Base-by-base conservation (phyloP, 352 stramenopile genomes). In the Pythium sp. region DNA sequence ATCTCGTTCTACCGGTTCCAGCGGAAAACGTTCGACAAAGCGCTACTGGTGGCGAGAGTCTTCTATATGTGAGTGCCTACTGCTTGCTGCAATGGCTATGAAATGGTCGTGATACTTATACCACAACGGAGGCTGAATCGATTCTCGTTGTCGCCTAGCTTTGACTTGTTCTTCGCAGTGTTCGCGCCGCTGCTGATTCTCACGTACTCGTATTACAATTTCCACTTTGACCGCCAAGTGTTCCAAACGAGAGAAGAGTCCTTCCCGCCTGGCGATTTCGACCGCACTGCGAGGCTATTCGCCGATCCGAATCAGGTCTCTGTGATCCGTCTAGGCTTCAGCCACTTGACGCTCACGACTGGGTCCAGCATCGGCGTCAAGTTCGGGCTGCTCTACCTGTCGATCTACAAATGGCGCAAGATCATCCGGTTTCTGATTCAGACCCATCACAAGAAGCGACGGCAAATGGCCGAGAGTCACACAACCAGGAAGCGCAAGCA, bases 101-200 rank as follows among this genome's bases (percentile, higher is more conserved):
- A 32, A 32, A 46, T 18, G 14, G 11, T 46, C 38, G 18, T 46
- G 12, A 6, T 46, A 46, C 12, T 46, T 46, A 15, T 47, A 3
- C 6, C 8, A 32, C 11, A 14, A 62, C 57, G 36, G 41, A 24
- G 12, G 12, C 43, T 14, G 15, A 24, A 34, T 51, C 26, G n/a
- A 5, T 7, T 49, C 8, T 14, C 30, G 30, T 34, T 15, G 8
- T 34, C 14, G 9, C 15, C 6, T 51, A 86, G 74, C 15, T 89
- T 87, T 34, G 78, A 90, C 20, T 47, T 90, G 53, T 87, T 90
- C 55, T 90, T 90, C 65, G 81, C 78, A 1, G 81, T 87, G 12
- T 86, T 87, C 55, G 75, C 79, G 26, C 79, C 76, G 5, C 46
- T 87, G 0, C 62, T 79, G 15, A 74, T 85, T 18, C 59, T 90